Evolutionary conservation across 164 flowering plant genomes (phyloP).

Genomic region (Akebia trifoliata): DNA sequence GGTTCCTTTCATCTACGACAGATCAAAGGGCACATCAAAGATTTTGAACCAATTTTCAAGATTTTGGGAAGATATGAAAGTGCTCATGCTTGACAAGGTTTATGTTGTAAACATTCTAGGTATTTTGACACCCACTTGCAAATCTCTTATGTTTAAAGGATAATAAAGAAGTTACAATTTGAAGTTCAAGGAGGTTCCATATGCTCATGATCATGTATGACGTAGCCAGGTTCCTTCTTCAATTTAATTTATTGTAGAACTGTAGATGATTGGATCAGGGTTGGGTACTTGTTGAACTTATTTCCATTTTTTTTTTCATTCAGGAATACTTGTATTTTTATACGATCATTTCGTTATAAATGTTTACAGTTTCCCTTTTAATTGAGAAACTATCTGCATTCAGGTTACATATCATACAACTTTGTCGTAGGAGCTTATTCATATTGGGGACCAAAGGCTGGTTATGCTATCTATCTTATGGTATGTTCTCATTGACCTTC

Average conservation of each 20-base stretch:
- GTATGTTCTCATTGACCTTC: conserved; percentile 28
- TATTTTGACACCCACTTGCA: conserved; percentile 21
- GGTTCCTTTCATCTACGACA: conserved; percentile 21
- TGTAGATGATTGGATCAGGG: too few species aligned
- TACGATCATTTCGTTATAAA: too few species aligned
- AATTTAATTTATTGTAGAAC: neutral
- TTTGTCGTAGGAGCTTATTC: conserved; percentile 98
- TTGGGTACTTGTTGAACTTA: neutral
- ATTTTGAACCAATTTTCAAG: conserved; percentile 31
- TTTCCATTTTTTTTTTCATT: neutral
- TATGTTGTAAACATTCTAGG: conserved; percentile 85
- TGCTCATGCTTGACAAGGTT: conserved; percentile 62
- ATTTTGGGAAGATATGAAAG: conserved; percentile 64
- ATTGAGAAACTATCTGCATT: conserved; percentile 15
- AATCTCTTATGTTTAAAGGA: neutral
- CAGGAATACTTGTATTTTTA: neutral
- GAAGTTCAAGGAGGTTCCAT: too few species aligned
- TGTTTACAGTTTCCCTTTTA: too few species aligned
- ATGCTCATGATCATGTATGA: too few species aligned
- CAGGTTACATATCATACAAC: conserved; percentile 90
- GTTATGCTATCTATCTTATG: conserved; percentile 87
- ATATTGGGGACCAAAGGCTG: conserved; percentile 99
- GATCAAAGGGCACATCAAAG: conserved; percentile 27
- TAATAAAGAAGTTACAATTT: too few species aligned
- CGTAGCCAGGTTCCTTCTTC: too few species aligned